A percentile compares a stretch with the other conserved stretches of the same genome.
phyloP scores from a whole-genome alignment of 495 filamentous ascomycete species.

The Gamarada debralockiae region DNA sequence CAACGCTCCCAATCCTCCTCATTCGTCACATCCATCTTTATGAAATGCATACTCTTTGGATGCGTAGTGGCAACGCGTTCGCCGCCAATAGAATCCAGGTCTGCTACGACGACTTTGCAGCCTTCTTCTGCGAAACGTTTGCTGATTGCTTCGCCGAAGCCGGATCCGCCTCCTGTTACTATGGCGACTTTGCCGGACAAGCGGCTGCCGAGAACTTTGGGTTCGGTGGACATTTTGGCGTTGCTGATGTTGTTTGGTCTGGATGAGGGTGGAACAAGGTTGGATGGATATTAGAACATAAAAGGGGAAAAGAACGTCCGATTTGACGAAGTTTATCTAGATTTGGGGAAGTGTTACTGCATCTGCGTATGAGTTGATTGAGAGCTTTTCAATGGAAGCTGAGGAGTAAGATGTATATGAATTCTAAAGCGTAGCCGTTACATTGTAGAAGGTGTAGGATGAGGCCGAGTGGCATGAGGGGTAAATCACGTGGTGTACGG shows the following conservation, averaged over 20 bases:
- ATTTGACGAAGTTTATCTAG: too few relatives aligned
- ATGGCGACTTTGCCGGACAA: conserved; percentile 49
- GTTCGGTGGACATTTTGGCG: conserved; percentile 6
- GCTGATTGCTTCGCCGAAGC: conserved; percentile 57
- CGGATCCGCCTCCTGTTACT: conserved; percentile 49
- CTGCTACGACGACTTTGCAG: conserved; percentile 52
- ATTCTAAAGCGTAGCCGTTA: too few relatives aligned
- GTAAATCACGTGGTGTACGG: too few relatives aligned
- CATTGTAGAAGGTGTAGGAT: too few relatives aligned
- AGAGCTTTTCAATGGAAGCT: too few relatives aligned
- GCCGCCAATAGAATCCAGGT: conserved; percentile 53
- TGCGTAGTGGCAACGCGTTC: conserved; percentile 38
- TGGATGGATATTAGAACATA: too few relatives aligned
- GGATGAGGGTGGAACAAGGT: neutral
- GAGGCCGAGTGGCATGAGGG: too few relatives aligned
- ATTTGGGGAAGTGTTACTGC: too few relatives aligned
- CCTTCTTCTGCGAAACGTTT: conserved; percentile 54
- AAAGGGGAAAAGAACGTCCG: too few relatives aligned
- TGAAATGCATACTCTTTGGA: conserved; percentile 34
- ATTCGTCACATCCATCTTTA: conserved; percentile 48
- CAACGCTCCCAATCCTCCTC: conserved; percentile 44
- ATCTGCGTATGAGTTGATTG: too few relatives aligned
- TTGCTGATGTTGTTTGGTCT: neutral
- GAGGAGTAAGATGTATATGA: too few relatives aligned
- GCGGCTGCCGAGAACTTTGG: conserved; percentile 23